Evolutionary conservation across 768 basidiomycete genomes (phyloP).

Genomic region (Termitomyces titanicus): DNA sequence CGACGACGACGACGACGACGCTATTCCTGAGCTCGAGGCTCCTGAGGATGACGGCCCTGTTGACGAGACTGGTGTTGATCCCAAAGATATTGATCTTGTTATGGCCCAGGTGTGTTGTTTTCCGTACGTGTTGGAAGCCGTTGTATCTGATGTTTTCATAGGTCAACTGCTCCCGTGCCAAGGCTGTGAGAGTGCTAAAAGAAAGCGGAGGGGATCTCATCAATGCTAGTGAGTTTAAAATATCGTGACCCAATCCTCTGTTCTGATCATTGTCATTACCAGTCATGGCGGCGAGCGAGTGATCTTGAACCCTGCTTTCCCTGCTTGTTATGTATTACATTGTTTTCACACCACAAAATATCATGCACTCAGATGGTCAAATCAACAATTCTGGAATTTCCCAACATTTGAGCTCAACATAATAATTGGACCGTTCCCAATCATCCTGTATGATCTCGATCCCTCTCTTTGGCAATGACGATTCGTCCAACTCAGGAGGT

Average conservation of each 20-base stretch:
- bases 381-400: constrained; percentile 12
- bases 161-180: constrained; percentile 87
- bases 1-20: constrained; percentile 76
- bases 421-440: constrained; percentile 90
- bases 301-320: constrained; percentile 25
- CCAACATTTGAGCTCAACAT: constrained; percentile 75
- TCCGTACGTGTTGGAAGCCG: background rate
- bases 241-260: background rate
- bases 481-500: constrained; percentile 8
- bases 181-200: constrained; percentile 87
- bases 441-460: constrained; percentile 69
- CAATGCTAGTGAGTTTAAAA: constrained; percentile 80
- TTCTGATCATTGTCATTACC: constrained; percentile 7
- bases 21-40: constrained; percentile 81
- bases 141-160: constrained; percentile 28
- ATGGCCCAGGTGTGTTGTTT: constrained; percentile 50
- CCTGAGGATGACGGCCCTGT: constrained; percentile 78
- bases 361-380: constrained; percentile 9
- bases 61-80: constrained; percentile 86
- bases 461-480: constrained; percentile 32
- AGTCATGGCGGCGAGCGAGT: constrained; percentile 96
- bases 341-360: constrained; percentile 24
- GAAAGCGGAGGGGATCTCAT: constrained; percentile 93
- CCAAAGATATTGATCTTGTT: constrained; percentile 94
- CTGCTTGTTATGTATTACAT: constrained; percentile 25